phyloP scores from a whole-genome alignment of 768 basidiomycete genomes.

The Leccinum fibrillosum region DNA sequence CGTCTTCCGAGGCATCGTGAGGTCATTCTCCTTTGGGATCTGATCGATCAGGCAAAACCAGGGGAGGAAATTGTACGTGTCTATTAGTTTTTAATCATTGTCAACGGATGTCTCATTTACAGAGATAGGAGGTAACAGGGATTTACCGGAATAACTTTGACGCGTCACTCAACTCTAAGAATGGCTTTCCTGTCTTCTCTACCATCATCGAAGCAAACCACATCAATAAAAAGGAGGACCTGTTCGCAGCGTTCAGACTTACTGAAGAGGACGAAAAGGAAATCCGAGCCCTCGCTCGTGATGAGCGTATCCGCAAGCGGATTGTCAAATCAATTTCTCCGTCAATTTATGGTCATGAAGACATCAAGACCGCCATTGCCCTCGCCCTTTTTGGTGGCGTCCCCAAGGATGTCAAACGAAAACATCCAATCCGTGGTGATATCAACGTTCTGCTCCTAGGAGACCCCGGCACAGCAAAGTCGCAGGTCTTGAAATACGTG shows the following conservation, averaged over 20 bases:
- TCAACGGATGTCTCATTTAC: conserved; percentile 5
- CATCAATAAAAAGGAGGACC: conserved; percentile 98
- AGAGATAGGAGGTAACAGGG: conserved; percentile 86
- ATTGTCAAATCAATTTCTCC: conserved; percentile 99
- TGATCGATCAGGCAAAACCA: conserved; percentile 97
- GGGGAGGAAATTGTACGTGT: conserved; percentile 91
- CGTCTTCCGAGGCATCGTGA: conserved; percentile 96
- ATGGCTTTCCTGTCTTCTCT: conserved; percentile 99
- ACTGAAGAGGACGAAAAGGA: conserved; percentile 96
- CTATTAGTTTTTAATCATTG: background rate
- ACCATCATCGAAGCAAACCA: conserved; percentile 98
- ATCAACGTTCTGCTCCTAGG: conserved; percentile 96
- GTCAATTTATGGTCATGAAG: conserved; percentile 98
- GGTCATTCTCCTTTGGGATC: conserved; percentile 94
- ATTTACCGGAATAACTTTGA: conserved; percentile 99
- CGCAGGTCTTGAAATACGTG: conserved; percentile 97
- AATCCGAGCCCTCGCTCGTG: conserved; percentile 81
- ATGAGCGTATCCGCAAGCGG: conserved; percentile 93
- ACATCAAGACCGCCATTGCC: conserved; percentile 97
- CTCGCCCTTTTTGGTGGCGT: conserved; percentile 94
- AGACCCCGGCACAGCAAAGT: conserved; percentile 98
- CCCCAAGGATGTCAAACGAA: conserved; percentile 93
- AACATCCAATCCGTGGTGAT: conserved; percentile 94
- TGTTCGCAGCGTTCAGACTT: conserved; percentile 96
- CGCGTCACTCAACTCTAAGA: conserved; percentile 95